phyloP scores from a whole-genome alignment of 352 stramenopile genomes.

The Globisporangium barbulae region DNA sequence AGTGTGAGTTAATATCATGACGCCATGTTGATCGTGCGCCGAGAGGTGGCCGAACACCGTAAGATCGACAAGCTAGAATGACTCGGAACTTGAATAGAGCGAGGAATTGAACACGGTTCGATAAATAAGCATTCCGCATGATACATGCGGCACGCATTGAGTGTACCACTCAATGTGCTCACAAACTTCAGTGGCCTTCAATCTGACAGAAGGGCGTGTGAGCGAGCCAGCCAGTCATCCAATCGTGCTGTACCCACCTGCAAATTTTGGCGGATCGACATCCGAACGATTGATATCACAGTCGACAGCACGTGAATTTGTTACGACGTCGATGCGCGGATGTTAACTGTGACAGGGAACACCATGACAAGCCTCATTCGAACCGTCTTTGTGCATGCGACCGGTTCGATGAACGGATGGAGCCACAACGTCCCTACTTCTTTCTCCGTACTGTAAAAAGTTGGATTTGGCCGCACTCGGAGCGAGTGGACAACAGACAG shows the following conservation, averaged over 20 bases:
- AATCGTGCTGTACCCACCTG: neutral
- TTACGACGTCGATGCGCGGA: too few relatives aligned
- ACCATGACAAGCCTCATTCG: neutral
- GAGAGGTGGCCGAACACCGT: neutral
- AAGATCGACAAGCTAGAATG: slow-evolving; percentile 5
- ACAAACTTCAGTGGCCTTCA: too few relatives aligned
- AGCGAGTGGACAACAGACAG: slow-evolving; percentile 8
- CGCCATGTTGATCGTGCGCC: neutral
- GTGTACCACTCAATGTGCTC: too few relatives aligned
- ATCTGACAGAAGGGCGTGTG: too few relatives aligned
- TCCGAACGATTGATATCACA: neutral
- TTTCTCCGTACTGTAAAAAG: slow-evolving; percentile 1
- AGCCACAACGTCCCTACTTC: neutral
- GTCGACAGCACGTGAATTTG: neutral
- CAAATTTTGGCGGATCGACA: slow-evolving; percentile 1
- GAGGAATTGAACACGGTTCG: too few relatives aligned
- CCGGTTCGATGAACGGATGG: too few relatives aligned
- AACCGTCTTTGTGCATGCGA: neutral
- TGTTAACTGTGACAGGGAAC: slow-evolving; percentile 1
- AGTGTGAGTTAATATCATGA: slow-evolving; percentile 10
- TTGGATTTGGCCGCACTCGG: slow-evolving; percentile 7
- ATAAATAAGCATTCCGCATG: neutral
- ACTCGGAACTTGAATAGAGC: too few relatives aligned
- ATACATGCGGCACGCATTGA: neutral
- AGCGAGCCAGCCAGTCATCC: neutral